phyloP scores from a whole-genome alignment of 805 yeast species.

The Priceomyces medius region DNA sequence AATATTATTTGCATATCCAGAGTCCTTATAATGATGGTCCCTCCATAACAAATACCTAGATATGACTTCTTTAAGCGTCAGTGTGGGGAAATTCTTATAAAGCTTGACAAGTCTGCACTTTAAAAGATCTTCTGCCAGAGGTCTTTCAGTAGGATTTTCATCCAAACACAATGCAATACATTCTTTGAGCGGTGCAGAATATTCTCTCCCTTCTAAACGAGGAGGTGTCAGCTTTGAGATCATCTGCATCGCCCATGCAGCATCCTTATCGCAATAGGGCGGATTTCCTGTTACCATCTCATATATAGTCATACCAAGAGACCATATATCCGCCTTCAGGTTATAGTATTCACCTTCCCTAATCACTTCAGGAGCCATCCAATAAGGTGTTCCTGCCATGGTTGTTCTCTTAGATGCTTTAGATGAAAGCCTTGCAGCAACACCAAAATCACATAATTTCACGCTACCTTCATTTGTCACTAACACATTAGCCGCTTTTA shows the following conservation, averaged over 20 bases:
- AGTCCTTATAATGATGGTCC: conserved; percentile 60
- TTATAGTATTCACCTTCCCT: conserved; percentile 87
- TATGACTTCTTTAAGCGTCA: conserved; percentile 68
- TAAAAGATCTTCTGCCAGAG: conserved; percentile 78
- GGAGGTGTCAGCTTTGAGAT: conserved; percentile 94
- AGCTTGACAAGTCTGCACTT: conserved; percentile 70
- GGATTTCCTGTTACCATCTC: conserved; percentile 98
- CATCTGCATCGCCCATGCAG: conserved; percentile 89
- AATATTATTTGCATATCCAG: conserved; percentile 31
- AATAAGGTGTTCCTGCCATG: conserved; percentile 93
- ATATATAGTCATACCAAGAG: conserved; percentile 88
- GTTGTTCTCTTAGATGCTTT: conserved; percentile 80
- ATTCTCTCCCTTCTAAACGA: conserved; percentile 85
- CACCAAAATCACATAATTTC: conserved; percentile 95
- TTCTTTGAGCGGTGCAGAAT: conserved; percentile 75
- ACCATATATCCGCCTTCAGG: conserved; percentile 95
- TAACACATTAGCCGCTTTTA: conserved; percentile 93
- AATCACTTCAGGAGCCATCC: conserved; percentile 99
- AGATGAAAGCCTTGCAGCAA: conserved; percentile 87
- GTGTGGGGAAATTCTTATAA: conserved; percentile 59
- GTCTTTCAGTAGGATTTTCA: conserved; percentile 87
- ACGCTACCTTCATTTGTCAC: conserved; percentile 87
- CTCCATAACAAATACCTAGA: conserved; percentile 74
- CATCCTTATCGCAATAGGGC: conserved; percentile 94
- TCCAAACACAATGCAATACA: conserved; percentile 89